Percentiles rank a stretch among this genome's conserved stretches.
Conservation (phyloP, 306 rosid genomes). For the Calophaca sinica region DNA sequence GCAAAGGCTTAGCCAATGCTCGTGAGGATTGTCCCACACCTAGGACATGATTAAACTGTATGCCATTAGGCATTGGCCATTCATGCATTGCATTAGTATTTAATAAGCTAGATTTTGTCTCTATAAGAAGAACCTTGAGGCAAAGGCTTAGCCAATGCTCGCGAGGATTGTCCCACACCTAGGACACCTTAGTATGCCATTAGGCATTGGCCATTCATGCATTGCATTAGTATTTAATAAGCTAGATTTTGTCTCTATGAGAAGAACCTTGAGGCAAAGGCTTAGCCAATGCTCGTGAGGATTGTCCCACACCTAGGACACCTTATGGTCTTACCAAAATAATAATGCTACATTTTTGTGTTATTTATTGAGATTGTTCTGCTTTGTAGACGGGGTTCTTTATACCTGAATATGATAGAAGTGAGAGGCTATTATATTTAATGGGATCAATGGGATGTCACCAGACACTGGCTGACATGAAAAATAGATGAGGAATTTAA, state of each 20-base stretch:
- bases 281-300: neutral
- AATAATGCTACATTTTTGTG: neutral
- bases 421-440: no score
- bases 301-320: neutral
- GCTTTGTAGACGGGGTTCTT: neutral
- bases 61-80: neutral
- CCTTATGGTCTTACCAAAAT: no score
- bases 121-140: no score
- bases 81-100: neutral
- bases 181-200: no score
- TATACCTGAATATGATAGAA: no score
- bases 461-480: no score
- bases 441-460: no score
- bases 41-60: neutral
- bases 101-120: slow-evolving; percentile 11
- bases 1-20: no score
- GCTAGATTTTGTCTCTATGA: slow-evolving; percentile 11
- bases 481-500: no score
- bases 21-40: no score
- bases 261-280: neutral
- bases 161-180: no score
- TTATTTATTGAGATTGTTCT: neutral
- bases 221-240: slow-evolving; percentile 1
- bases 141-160: no score
- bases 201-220: neutral